phyloP scores from a whole-genome alignment of 208 protist genomes.

The Crithidia expoeki region DNA sequence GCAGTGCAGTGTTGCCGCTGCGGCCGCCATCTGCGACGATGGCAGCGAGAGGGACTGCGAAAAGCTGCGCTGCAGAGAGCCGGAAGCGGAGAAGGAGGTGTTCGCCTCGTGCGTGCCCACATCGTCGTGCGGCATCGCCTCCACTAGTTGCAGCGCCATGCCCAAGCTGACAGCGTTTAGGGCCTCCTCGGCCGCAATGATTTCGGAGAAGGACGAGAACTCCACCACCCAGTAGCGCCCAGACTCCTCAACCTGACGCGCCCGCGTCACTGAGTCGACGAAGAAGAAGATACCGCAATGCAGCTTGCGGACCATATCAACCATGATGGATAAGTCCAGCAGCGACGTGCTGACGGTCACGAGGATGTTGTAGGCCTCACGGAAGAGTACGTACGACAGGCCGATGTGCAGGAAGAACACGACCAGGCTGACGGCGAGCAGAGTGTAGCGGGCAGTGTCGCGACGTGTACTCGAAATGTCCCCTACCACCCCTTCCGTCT shows the following conservation, averaged over 20 bases:
- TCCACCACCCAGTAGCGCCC: constrained; percentile 21
- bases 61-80: neutral
- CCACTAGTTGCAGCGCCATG: neutral
- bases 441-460: constrained; percentile 24
- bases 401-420: constrained; percentile 5
- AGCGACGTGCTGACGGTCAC: constrained; percentile 6
- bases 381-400: constrained; percentile 6
- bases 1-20: neutral
- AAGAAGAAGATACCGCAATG: constrained; percentile 17
- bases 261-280: constrained; percentile 18
- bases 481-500: neutral
- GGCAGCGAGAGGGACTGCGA: neutral
- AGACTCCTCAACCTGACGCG: neutral
- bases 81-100: neutral
- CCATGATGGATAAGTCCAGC: constrained; percentile 3
- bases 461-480: neutral
- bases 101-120: neutral
- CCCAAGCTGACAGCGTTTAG: constrained; percentile 16
- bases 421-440: constrained; percentile 30
- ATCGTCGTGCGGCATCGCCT: neutral
- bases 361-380: constrained; percentile 4
- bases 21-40: neutral
- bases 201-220: constrained; percentile 14
- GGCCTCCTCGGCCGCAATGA: constrained; percentile 12
- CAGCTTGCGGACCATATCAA: constrained; percentile 6